Conservation (phyloP, 108 stramenopile genomes). For the Poteriospumella lacustris region DNA sequence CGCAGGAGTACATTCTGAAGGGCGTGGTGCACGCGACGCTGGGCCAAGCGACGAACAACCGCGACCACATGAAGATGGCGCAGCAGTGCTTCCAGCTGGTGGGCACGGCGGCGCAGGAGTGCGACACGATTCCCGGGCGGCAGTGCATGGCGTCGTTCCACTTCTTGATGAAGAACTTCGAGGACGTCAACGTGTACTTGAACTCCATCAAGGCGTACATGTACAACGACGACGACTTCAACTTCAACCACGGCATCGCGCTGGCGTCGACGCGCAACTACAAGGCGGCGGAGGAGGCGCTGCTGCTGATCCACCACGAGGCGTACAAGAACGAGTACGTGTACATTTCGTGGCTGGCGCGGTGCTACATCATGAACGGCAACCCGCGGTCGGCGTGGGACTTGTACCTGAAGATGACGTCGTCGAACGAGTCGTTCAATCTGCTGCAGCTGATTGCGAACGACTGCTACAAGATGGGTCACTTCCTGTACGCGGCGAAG, state of each 20-base stretch:
- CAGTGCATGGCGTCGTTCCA: slow-evolving; percentile 80
- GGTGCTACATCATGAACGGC: slow-evolving; percentile 71
- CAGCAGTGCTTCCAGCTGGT: slow-evolving; percentile 70
- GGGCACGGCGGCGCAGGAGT: slow-evolving; percentile 67
- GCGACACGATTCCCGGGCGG: slow-evolving; percentile 78
- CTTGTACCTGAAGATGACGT: slow-evolving; percentile 69
- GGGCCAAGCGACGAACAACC: slow-evolving; percentile 54
- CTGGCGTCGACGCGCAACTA: slow-evolving; percentile 58
- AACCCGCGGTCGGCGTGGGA: slow-evolving; percentile 73
- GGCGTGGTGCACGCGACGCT: slow-evolving; percentile 65
- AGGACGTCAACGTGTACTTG: slow-evolving; percentile 69
- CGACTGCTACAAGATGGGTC: slow-evolving; percentile 69
- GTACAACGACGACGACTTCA: slow-evolving; percentile 74
- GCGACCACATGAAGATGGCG: slow-evolving; percentile 53
- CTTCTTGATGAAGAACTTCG: slow-evolving; percentile 67
- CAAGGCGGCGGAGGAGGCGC: slow-evolving; percentile 59
- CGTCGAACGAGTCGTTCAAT: slow-evolving; percentile 56
- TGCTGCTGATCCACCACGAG: slow-evolving; percentile 64
- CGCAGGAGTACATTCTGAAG: slow-evolving; percentile 71
- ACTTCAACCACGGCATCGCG: slow-evolving; percentile 76
- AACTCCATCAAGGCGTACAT: slow-evolving; percentile 59
- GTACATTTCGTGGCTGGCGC: slow-evolving; percentile 68
- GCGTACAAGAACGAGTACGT: slow-evolving; percentile 60
- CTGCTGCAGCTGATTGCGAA: slow-evolving; percentile 75
- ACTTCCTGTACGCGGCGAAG: slow-evolving; percentile 65